phyloP scores from a whole-genome alignment of 441 rosid species.

The Aquilaria agallochum region DNA sequence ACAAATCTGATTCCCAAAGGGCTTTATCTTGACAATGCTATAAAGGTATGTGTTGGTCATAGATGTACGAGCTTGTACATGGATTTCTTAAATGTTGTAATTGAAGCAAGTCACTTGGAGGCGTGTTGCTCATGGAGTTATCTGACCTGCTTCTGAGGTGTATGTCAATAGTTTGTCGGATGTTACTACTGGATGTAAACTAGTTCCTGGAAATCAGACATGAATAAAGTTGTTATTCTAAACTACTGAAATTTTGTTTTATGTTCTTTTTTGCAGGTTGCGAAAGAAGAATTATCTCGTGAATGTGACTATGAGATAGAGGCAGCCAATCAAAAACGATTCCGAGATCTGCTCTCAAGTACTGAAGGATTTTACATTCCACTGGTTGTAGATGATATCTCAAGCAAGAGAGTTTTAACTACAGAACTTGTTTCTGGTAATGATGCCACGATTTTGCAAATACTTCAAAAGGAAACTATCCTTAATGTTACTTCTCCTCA shows the following conservation, averaged over 20 bases:
- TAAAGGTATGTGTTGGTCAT: constrained; percentile 50
- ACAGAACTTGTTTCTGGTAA: constrained; percentile 84
- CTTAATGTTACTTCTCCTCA: neutral
- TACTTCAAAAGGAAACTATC: neutral
- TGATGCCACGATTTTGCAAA: neutral
- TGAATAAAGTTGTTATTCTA: constrained; percentile 5
- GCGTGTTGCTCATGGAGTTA: constrained; percentile 1
- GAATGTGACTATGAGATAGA: constrained; percentile 94
- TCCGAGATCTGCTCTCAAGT: constrained; percentile 48
- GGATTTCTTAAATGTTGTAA: neutral
- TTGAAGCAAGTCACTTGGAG: neutral
- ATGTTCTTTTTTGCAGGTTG: constrained; percentile 54
- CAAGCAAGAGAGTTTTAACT: constrained; percentile 78
- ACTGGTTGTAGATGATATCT: constrained; percentile 60
- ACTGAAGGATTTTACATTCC: constrained; percentile 77
- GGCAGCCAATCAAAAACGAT: constrained; percentile 79
- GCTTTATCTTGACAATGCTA: constrained; percentile 86
- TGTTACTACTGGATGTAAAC: neutral
- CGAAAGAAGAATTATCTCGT: constrained; percentile 81
- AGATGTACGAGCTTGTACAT: constrained; percentile 6
- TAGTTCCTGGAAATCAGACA: neutral
- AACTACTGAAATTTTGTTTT: constrained; percentile 11
- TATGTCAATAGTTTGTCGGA: neutral
- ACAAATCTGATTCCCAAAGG: constrained; percentile 92
- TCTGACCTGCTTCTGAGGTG: constrained; percentile 2